A percentile compares a stretch with the other conserved stretches of the same genome.
Evolutionary conservation across 352 stramenopile genomes (phyloP).

Genomic region (Phytophthora pisi): DNA sequence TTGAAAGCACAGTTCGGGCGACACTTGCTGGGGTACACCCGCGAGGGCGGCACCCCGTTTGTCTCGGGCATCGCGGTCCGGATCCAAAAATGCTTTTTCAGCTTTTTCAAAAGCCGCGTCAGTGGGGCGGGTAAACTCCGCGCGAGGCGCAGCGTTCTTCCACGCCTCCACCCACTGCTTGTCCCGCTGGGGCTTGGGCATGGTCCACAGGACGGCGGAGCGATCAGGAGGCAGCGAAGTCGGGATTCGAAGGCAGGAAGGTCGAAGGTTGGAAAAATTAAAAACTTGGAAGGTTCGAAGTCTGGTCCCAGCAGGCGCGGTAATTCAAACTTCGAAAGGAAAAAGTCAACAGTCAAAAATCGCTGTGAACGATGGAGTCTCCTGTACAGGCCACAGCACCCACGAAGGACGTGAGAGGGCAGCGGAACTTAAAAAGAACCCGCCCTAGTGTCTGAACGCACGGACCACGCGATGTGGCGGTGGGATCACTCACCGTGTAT

Average conservation of each 20-base stretch:
- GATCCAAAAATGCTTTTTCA: slow-evolving; percentile 11
- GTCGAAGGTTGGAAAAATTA: not conserved
- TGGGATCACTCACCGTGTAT: too few relatives aligned
- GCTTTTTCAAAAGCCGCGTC: slow-evolving; percentile 14
- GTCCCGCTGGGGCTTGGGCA: not conserved
- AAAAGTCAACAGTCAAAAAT: too few relatives aligned
- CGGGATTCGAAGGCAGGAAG: not conserved
- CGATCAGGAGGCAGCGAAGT: not conserved
- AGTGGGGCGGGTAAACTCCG: slow-evolving; percentile 2
- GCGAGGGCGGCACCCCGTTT: slow-evolving; percentile 9
- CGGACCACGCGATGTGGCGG: too few relatives aligned
- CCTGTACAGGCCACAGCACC: too few relatives aligned
- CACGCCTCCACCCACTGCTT: slow-evolving; percentile 3
- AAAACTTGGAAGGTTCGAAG: not conserved
- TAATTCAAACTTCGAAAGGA: too few relatives aligned
- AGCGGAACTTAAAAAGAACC: too few relatives aligned
- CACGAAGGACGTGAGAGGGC: too few relatives aligned
- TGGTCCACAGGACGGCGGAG: not conserved
- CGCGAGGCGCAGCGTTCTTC: not conserved
- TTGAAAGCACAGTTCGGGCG: slow-evolving; percentile 2
- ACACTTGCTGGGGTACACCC: slow-evolving; percentile 8
- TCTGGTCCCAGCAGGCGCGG: too few relatives aligned
- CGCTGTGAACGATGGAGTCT: too few relatives aligned
- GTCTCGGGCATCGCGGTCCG: not conserved
- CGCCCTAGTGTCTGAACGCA: too few relatives aligned